Evolutionary conservation across 2,329 filamentous ascomycete genomes (phyloP).

Genomic region (Scedosporium apiospermum): DNA sequence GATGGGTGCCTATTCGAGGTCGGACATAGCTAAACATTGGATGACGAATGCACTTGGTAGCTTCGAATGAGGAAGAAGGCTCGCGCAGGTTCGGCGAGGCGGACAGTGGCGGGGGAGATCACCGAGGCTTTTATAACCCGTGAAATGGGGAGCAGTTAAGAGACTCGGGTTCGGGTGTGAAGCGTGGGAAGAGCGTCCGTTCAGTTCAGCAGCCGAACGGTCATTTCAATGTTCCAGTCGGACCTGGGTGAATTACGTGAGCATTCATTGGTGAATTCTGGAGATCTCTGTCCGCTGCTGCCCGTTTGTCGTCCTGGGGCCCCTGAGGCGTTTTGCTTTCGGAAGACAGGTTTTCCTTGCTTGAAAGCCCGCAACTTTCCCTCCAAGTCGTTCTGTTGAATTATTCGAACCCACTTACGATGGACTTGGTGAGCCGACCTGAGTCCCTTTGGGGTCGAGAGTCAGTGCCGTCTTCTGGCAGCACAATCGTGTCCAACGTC

Average conservation of each 20-base stretch:
- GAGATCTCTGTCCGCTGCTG: too few species aligned
- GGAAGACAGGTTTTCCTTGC: too few species aligned
- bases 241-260: background rate
- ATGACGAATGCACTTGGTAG: background rate
- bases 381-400: too few species aligned
- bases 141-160: background rate
- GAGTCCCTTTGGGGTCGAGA: too few species aligned
- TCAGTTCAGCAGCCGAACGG: background rate
- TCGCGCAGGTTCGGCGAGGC: background rate
- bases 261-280: background rate
- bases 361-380: too few species aligned
- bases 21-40: background rate
- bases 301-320: too few species aligned
- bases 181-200: background rate
- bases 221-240: background rate
- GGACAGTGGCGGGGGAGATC: background rate
- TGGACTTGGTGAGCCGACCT: too few species aligned
- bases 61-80: background rate
- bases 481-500: too few species aligned
- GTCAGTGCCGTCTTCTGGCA: too few species aligned
- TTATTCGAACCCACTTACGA: too few species aligned
- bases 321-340: too few species aligned
- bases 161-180: background rate
- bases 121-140: background rate
- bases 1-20: background rate